Evolutionary conservation across 306 rosid species (phyloP).

Genomic region (Hippophae rhamnoides): DNA sequence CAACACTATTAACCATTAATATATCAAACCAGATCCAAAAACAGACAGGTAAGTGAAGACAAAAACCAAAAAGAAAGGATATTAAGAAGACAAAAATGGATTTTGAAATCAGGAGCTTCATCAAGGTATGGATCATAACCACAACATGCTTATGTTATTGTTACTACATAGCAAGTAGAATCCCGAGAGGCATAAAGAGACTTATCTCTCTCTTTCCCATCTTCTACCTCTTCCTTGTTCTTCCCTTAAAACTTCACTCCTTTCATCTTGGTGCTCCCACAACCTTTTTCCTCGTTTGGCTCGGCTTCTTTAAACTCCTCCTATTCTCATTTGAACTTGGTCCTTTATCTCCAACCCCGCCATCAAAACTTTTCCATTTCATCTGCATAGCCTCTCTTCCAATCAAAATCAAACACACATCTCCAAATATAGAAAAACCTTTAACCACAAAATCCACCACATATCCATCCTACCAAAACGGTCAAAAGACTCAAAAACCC

Average conservation of each 20-base stretch:
- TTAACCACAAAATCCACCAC: neutral
- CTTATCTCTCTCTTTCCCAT: constrained; percentile 27
- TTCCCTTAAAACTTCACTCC: constrained; percentile 23
- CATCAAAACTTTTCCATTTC: constrained; percentile 36
- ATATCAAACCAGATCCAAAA: no score
- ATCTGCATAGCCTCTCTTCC: constrained; percentile 56
- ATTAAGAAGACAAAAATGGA: constrained; percentile 6
- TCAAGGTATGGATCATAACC: constrained; percentile 28
- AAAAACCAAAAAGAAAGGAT: neutral
- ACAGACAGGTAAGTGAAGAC: neutral
- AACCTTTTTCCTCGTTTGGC: constrained; percentile 30
- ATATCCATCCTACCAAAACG: constrained; percentile 11
- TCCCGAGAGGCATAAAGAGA: constrained; percentile 19
- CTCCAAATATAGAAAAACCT: neutral
- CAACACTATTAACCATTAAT: neutral
- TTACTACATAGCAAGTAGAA: constrained; percentile 18
- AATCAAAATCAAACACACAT: constrained; percentile 29
- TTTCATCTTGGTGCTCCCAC: constrained; percentile 28
- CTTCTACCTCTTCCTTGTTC: constrained; percentile 21
- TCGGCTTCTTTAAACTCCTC: constrained; percentile 31
- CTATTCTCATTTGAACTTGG: constrained; percentile 33
- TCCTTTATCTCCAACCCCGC: constrained; percentile 40
- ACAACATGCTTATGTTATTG: constrained; percentile 18
- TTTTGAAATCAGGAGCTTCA: constrained; percentile 20
- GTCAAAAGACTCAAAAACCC: neutral